Base-by-base conservation (phyloP, 2,329 filamentous ascomycete species). In the Ceratocystis ficicola region DNA sequence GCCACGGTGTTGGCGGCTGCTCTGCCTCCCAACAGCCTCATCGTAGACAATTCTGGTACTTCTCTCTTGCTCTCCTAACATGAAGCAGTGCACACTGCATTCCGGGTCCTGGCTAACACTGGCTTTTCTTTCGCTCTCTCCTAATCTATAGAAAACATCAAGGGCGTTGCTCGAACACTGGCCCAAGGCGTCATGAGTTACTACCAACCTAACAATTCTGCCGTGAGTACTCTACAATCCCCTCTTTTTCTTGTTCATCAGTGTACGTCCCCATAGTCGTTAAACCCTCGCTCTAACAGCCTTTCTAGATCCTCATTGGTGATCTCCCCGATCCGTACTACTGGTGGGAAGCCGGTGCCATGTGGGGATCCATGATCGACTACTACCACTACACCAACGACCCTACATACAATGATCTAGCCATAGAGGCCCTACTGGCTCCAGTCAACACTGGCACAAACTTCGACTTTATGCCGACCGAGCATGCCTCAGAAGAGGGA, bases 381-480 rank as follows among this genome's bases (percentile, higher is more conserved):
- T 89, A 89, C 73, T 87, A 83, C 68, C 80, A 86, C 71, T 83
- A 81, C 72, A 88, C 86, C 0, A 77, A 80, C 52, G 86, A 89
- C 72, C 71, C 78, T 2, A 79, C 76, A 65, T 87, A 88, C 74
- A 84, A 87, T 72, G 75, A 81, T 28, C 76, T 81, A 2, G 77
- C 86, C 62, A 79, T 81, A 44, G 77, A 86, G 68, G 85, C 82
- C 7, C 75, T 89, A 1, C 73, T 83, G 5, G 82, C 78, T 30
- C 85, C 75, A 0, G 73, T 74, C 62, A 85, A 82, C 72, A 80
- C 76, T 5, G 85, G 85, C 1, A 79, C 81, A 0, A 73, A 80
- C 7, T 77, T 79, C 67, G 79, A 89, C 74, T 87, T 81, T 71
- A 84, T 88, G 79, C 77, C 81, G 3, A 77, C 80, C 0, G 73